Conservation (phyloP, 2,329 filamentous ascomycete species). For the Diaporthe caulivora region DNA sequence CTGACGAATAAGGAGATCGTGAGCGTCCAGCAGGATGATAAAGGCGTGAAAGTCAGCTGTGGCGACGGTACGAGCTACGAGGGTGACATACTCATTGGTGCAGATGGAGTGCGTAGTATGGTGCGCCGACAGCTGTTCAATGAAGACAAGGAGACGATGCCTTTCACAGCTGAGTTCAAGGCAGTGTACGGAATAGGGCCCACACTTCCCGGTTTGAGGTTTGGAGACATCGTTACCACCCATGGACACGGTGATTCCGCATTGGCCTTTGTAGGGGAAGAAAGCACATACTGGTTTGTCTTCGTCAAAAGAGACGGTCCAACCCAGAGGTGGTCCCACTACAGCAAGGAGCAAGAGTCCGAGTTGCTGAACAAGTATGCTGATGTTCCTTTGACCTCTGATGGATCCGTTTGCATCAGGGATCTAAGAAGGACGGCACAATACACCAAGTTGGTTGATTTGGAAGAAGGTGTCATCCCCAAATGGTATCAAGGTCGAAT, state of each 20-base stretch:
- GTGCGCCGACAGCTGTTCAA: slow-evolving; percentile 11
- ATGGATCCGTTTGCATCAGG: slow-evolving; percentile 3
- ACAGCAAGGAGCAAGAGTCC: slow-evolving; percentile 13
- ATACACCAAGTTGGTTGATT: background rate
- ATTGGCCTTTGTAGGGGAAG: background rate
- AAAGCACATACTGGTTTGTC: slow-evolving; percentile 1
- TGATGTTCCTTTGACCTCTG: slow-evolving; percentile 8
- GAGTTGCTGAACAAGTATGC: slow-evolving; percentile 18
- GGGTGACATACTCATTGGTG: background rate
- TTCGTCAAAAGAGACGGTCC: slow-evolving; percentile 10
- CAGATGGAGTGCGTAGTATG: slow-evolving; percentile 5
- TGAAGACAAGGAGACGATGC: slow-evolving; percentile 19
- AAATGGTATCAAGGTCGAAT: background rate
- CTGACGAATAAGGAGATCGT: slow-evolving; percentile 7
- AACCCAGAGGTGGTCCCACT: slow-evolving; percentile 11
- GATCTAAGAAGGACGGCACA: slow-evolving; percentile 2
- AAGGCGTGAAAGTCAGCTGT: background rate
- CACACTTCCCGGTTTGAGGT: background rate
- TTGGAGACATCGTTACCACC: slow-evolving; percentile 14
- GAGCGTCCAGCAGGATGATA: slow-evolving; percentile 2
- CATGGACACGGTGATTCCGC: slow-evolving; percentile 1
- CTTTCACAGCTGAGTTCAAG: slow-evolving; percentile 21
- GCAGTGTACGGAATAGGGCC: slow-evolving; percentile 20
- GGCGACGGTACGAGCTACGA: slow-evolving; percentile 10
- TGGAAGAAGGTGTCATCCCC: slow-evolving; percentile 11